Evolutionary conservation across 345 rosid species (phyloP).

Genomic region (Acer yangbiense): DNA sequence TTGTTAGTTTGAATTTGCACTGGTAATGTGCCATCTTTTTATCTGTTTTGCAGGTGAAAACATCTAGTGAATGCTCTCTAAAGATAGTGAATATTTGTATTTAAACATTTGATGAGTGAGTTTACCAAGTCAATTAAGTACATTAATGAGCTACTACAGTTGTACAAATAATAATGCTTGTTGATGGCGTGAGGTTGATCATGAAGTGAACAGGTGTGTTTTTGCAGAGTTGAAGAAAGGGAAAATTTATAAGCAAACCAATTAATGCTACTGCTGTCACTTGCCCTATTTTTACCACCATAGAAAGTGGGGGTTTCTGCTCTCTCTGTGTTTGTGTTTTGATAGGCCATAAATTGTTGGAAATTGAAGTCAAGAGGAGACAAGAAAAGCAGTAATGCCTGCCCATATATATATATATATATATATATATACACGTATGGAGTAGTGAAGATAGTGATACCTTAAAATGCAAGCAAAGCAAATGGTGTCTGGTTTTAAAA

Average conservation of each 20-base stretch:
- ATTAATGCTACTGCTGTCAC: background rate
- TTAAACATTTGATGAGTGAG: too few species aligned
- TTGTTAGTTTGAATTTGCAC: background rate
- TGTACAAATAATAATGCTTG: too few species aligned
- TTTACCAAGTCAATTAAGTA: too few species aligned
- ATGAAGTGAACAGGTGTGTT: background rate
- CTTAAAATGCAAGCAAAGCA: slow-evolving; percentile 33
- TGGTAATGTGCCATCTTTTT: background rate
- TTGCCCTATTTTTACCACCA: slow-evolving; percentile 4
- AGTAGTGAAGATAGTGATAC: slow-evolving; percentile 19
- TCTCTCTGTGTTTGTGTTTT: background rate
- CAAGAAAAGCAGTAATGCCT: slow-evolving; percentile 12
- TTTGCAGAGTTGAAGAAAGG: background rate
- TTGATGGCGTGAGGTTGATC: slow-evolving; percentile 13
- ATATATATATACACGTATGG: background rate
- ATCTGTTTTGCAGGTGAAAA: background rate
- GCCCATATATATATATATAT: slow-evolving; percentile 5
- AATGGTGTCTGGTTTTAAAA: slow-evolving; percentile 9
- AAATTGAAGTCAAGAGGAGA: slow-evolving; percentile 20
- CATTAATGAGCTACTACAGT: too few species aligned
- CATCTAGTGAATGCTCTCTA: background rate
- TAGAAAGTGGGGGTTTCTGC: slow-evolving; percentile 22
- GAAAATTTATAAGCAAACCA: background rate
- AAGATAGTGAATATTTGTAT: too few species aligned
- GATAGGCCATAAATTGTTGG: slow-evolving; percentile 21